Percentiles rank a stretch among this genome's conserved stretches.
Evolutionary conservation across 139 green algal genomes (phyloP).

Genomic region (Micromonas pusilla): DNA sequence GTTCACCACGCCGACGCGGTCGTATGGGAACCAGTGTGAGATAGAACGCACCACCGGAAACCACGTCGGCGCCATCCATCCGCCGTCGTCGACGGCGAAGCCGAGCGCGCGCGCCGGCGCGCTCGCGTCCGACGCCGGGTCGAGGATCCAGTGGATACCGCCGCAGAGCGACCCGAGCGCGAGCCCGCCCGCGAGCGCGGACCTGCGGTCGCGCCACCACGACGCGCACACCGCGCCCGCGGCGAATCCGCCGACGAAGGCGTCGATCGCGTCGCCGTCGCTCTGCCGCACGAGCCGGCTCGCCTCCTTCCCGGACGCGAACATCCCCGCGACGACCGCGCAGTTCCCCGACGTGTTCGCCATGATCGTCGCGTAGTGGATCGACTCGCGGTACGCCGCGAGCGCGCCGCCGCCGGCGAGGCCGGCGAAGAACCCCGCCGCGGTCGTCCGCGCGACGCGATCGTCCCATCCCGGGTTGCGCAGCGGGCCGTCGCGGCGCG

Average conservation of each 20-base stretch:
- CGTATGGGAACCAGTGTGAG: too few relatives aligned
- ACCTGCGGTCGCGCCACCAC: background rate
- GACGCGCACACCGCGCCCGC: background rate
- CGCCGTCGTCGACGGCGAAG: background rate
- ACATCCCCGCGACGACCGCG: background rate
- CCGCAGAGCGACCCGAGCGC: background rate
- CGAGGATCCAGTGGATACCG: background rate
- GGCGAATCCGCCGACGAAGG: background rate
- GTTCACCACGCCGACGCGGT: too few relatives aligned
- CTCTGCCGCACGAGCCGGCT: background rate
- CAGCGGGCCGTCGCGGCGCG: background rate
- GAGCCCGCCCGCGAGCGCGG: background rate
- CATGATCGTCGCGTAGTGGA: constrained; percentile 1
- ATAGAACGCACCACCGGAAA: background rate
- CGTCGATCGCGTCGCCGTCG: background rate
- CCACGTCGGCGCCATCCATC: background rate
- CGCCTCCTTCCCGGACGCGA: background rate
- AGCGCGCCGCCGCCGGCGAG: background rate
- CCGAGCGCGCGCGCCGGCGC: background rate
- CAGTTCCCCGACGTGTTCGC: background rate
- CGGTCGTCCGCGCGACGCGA: background rate
- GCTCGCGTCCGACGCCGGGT: background rate
- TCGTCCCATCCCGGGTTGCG: background rate
- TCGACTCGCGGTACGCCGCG: background rate
- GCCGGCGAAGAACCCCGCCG: background rate